Evolutionary conservation across 106 monocot genomes (phyloP).

Genomic region (Dendrobium chrysotoxum): DNA sequence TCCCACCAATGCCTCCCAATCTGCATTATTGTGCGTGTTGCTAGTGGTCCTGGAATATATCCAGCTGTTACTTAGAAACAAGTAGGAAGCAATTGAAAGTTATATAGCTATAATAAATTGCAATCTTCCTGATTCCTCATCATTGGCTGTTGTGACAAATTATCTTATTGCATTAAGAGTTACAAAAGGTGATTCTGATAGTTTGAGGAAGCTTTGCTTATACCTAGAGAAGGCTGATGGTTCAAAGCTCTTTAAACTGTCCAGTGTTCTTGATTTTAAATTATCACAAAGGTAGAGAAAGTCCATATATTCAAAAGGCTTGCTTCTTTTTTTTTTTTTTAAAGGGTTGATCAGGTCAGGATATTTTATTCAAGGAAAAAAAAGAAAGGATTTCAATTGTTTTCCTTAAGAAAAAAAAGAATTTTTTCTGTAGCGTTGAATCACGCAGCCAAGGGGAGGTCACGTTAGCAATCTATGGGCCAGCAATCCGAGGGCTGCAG

Average conservation of each 20-base stretch:
- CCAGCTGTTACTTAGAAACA: slow-evolving; percentile 48
- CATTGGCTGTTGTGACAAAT: slow-evolving; percentile 73
- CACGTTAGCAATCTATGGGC: no score
- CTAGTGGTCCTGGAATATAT: background rate
- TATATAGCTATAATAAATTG: slow-evolving; percentile 48
- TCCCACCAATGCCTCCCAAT: background rate
- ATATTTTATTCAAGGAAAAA: background rate
- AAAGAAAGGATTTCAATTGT: no score
- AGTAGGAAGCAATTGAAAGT: slow-evolving; percentile 63
- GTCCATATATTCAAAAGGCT: slow-evolving; percentile 59
- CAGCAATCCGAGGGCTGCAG: no score
- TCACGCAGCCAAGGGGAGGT: no score
- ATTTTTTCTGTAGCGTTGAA: no score
- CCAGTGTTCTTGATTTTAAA: slow-evolving; percentile 60
- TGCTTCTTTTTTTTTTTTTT: slow-evolving; percentile 77
- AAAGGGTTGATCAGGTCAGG: slow-evolving; percentile 75
- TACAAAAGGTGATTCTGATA: slow-evolving; percentile 77
- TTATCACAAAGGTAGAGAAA: slow-evolving; percentile 63
- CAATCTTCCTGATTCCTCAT: slow-evolving; percentile 69
- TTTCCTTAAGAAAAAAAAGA: no score
- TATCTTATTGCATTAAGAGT: slow-evolving; percentile 72
- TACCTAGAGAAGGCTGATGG: slow-evolving; percentile 45
- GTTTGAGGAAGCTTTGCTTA: slow-evolving; percentile 72
- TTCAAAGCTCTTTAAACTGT: slow-evolving; percentile 43
- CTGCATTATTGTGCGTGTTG: background rate